phyloP scores from a whole-genome alignment of 2,329 filamentous ascomycete genomes.

The Fusarium proliferatum region DNA sequence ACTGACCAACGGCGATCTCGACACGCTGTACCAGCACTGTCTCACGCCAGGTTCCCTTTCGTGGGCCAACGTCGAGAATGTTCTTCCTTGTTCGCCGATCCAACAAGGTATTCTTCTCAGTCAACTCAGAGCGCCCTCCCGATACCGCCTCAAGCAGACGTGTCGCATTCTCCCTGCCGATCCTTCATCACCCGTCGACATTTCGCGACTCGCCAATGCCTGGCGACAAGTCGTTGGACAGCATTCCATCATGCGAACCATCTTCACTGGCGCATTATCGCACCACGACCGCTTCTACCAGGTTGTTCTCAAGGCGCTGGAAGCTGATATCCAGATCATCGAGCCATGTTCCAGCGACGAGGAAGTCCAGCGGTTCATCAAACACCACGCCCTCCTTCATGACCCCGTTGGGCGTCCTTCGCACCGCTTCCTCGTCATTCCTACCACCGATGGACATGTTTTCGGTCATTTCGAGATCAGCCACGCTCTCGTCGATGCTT shows the following conservation, averaged over 20 bases:
- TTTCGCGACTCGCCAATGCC: background rate
- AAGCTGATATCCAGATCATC: background rate
- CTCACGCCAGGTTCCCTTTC: background rate
- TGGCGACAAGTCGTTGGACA: background rate
- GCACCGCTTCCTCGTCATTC: background rate
- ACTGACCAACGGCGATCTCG: background rate
- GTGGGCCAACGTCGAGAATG: background rate
- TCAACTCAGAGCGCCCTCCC: background rate
- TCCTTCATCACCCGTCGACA: background rate
- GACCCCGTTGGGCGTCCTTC: background rate
- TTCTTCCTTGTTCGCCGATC: background rate
- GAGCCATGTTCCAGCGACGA: background rate
- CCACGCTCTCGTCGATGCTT: background rate
- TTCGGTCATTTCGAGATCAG: background rate
- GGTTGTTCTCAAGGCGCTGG: background rate
- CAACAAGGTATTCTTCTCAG: background rate
- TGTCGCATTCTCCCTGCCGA: background rate
- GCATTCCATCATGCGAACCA: background rate
- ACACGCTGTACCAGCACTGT: background rate
- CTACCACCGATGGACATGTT: background rate
- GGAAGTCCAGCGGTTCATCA: background rate
- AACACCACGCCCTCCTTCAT: background rate
- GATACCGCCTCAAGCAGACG: background rate
- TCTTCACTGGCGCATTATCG: background rate
- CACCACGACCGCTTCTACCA: background rate